phyloP scores from a whole-genome alignment of 768 basidiomycete species.

The Rhizopogon vinicolor region DNA sequence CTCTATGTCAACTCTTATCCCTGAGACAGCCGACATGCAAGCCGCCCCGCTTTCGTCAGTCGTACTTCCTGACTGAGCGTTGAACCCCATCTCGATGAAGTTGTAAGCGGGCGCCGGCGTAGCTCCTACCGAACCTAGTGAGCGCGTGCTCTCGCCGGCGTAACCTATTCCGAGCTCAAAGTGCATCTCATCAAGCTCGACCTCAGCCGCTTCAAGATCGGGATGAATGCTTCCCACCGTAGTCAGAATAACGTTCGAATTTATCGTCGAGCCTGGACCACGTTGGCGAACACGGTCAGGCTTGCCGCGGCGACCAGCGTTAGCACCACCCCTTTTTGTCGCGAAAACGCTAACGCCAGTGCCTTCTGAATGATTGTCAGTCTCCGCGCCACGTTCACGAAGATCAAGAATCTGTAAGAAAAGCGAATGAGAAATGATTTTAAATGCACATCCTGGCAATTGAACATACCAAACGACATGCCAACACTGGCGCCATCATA shows the following conservation, averaged over 20 bases:
- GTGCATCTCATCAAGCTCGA: slow-evolving; percentile 51
- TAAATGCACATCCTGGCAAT: neutral
- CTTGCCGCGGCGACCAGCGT: slow-evolving; percentile 16
- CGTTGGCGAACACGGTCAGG: slow-evolving; percentile 36
- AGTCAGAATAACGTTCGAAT: slow-evolving; percentile 60
- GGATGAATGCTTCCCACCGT: slow-evolving; percentile 60
- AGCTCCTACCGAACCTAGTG: slow-evolving; percentile 25
- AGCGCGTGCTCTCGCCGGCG: slow-evolving; percentile 38
- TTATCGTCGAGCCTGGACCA: slow-evolving; percentile 47
- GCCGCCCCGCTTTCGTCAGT: slow-evolving; percentile 20
- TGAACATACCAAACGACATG: slow-evolving; percentile 62
- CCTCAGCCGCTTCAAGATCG: slow-evolving; percentile 45
- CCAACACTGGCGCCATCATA: slow-evolving; percentile 76
- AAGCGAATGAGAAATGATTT: slow-evolving; percentile 1
- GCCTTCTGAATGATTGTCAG: slow-evolving; percentile 66
- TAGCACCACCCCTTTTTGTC: slow-evolving; percentile 47
- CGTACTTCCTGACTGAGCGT: slow-evolving; percentile 10
- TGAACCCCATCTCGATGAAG: slow-evolving; percentile 35
- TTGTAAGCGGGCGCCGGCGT: slow-evolving; percentile 51
- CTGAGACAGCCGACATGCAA: slow-evolving; percentile 18
- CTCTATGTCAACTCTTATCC: slow-evolving; percentile 61
- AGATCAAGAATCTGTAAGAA: slow-evolving; percentile 68
- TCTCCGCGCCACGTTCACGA: slow-evolving; percentile 73
- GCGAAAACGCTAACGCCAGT: slow-evolving; percentile 64
- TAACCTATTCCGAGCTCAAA: slow-evolving; percentile 50